phyloP scores from a whole-genome alignment of 148 eudicot genomes.

The Dianthus caryophyllus region DNA sequence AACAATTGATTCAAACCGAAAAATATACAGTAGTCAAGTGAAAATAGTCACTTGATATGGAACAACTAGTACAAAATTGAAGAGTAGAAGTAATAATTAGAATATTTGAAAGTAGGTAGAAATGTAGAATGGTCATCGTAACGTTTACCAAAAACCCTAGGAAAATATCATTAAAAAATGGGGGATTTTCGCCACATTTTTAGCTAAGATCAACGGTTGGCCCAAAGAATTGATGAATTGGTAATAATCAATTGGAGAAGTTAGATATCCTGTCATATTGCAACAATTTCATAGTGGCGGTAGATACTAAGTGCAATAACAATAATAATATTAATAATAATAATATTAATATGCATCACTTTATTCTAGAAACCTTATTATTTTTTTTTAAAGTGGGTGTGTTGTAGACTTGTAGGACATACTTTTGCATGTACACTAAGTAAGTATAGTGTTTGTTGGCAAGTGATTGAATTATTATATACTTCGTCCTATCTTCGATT shows the following conservation, averaged over 20 bases:
- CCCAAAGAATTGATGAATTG: neutral
- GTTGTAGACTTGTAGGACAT: constrained; percentile 19
- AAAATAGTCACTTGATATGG: too few relatives aligned
- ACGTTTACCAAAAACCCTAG: too few relatives aligned
- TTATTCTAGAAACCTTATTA: constrained; percentile 26
- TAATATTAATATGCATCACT: neutral
- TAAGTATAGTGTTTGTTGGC: neutral
- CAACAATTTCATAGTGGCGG: constrained; percentile 5
- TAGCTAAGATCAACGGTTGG: neutral
- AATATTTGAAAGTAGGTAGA: too few relatives aligned
- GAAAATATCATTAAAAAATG: neutral
- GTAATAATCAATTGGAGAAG: constrained; percentile 12
- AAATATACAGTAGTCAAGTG: too few relatives aligned
- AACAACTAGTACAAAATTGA: too few relatives aligned
- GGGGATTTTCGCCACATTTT: constrained; percentile 9
- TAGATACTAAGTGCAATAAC: constrained; percentile 10
- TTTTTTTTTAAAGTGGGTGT: constrained; percentile 7
- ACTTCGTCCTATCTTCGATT: too few relatives aligned
- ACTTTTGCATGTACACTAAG: constrained; percentile 9
- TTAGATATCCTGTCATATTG: constrained; percentile 15
- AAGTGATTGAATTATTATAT: neutral
- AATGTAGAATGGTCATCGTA: neutral
- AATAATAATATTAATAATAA: neutral
- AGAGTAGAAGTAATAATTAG: too few relatives aligned
- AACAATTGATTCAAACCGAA: too few relatives aligned